Evolutionary conservation across 2,329 filamentous ascomycete species (phyloP), one percentile per base, ranked within the genome.

Genomic region (Xylogone sp.): DNA sequence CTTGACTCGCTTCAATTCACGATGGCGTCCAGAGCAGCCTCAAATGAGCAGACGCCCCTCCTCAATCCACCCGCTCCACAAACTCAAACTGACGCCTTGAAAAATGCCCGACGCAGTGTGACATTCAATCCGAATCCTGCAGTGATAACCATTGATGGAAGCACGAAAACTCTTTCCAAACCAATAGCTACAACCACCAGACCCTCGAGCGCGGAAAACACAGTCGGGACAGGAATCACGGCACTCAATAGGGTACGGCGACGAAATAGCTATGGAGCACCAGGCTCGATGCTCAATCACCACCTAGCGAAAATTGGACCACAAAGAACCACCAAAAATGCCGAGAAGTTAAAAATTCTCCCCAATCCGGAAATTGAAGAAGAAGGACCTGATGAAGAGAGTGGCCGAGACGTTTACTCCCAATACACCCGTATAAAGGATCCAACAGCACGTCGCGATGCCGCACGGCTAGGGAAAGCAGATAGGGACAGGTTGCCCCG

Each of bases 401-500:
- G 90, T 63, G 91, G 92, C 9, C 79, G 92, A 57, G 94, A 99
- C 67, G 94, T 99, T 27, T 99, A 99, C 72, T 93, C 92, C 21
- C 94, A 99, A 69, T 97, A 97, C 68, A 96, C 93, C 8, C 82
- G 94, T 43, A 99, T 99, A 72, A 97, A 97, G 69, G 94, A 99
- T 65, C 92, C 93, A 1, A 96, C 87, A 0, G 94, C 94, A 8
- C 79, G 94, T 55, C 82, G 94, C 62, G 93, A 97, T 76, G 94
- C 94, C 16, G 94, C 94, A 22, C 79, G 92, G 51, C 71, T 99
- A 42, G 94, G 94, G 34, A 99, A 97, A 69, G 92, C 93, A 39
- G 94, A 99, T 68, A 82, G 94, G 51, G 87, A 90, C 57, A 81
- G 86, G 56, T 72, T 99, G 51, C 94, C 94, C 4, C 79, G 94